Percentiles rank a stretch among this genome's conserved stretches.
phyloP scores from a whole-genome alignment of 805 yeast species.

The Scheffersomyces coipomensis region DNA sequence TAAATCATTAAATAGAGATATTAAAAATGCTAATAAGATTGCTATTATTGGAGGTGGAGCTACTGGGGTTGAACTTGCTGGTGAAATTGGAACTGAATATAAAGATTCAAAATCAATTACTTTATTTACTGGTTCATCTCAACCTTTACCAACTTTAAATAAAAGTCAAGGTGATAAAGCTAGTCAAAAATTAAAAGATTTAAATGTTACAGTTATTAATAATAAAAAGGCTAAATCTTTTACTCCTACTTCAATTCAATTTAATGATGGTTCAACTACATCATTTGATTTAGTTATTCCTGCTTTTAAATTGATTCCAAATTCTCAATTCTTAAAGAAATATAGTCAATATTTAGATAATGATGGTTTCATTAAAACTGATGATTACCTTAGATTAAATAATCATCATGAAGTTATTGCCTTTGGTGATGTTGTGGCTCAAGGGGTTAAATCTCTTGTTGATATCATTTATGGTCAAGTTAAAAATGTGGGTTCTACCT shows the following conservation, averaged over 20 bases:
- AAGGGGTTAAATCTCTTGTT: constrained; percentile 18
- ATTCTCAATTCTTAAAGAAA: constrained; percentile 27
- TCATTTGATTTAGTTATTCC: constrained; percentile 30
- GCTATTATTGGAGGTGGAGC: constrained; percentile 42
- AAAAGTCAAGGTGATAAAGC: constrained; percentile 14
- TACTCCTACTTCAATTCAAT: constrained; percentile 10
- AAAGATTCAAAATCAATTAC: constrained; percentile 15
- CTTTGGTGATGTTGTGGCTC: constrained; percentile 32
- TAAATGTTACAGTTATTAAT: constrained; percentile 24
- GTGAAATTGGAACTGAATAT: constrained; percentile 27
- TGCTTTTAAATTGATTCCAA: constrained; percentile 25
- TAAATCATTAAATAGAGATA: constrained; percentile 10
- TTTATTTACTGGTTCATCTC: constrained; percentile 19
- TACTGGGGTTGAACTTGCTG: constrained; percentile 38
- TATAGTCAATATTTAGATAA: constrained; percentile 15
- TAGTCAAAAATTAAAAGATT: constrained; percentile 10
- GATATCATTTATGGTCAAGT: constrained; percentile 24
- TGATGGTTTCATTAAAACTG: constrained; percentile 27
- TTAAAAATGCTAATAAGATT: constrained; percentile 21
- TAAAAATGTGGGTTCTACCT: constrained; percentile 10
- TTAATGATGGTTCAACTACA: constrained; percentile 15
- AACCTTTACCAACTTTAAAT: constrained; percentile 9
- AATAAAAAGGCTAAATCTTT: constrained; percentile 6
- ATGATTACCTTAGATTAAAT: constrained; percentile 22
- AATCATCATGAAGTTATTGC: constrained; percentile 27